A percentile compares a stretch with the other conserved stretches of the same genome.
Conservation (phyloP, 148 eudicot species). For the Rhododendron vialii region DNA sequence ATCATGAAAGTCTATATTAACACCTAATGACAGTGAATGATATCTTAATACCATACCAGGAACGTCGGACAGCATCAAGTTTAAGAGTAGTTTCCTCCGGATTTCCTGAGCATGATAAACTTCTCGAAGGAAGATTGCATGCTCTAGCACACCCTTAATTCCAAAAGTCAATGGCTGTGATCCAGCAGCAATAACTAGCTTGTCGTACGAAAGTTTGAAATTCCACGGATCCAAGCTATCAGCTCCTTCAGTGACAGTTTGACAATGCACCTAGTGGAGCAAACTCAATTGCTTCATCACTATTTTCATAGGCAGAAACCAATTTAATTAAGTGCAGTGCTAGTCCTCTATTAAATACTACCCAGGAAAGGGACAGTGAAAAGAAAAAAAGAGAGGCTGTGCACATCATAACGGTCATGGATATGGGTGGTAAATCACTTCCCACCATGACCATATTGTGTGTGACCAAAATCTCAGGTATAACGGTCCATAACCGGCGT, state of each 20-base stretch:
- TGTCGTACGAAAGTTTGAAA: slow-evolving; percentile 79
- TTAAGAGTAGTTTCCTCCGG: slow-evolving; percentile 75
- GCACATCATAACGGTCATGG: background rate
- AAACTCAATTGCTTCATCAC: slow-evolving; percentile 1
- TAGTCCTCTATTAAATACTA: background rate
- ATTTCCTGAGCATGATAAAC: slow-evolving; percentile 97
- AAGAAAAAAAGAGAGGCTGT: background rate
- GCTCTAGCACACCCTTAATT: slow-evolving; percentile 72
- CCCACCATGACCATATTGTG: background rate
- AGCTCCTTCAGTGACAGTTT: slow-evolving; percentile 62
- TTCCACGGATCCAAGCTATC: slow-evolving; percentile 63
- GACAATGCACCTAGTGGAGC: slow-evolving; percentile 60
- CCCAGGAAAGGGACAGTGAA: background rate
- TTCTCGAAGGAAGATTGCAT: slow-evolving; percentile 89
- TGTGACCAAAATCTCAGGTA: background rate
- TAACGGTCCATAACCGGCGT: background rate
- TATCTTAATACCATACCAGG: slow-evolving; percentile 53
- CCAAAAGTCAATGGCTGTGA: slow-evolving; percentile 89
- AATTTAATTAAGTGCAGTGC: background rate
- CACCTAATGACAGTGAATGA: background rate
- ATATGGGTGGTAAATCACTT: background rate
- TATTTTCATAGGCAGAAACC: background rate
- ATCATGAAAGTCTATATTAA: background rate
- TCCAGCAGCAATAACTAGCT: slow-evolving; percentile 86
- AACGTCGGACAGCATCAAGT: slow-evolving; percentile 90